These are phyloP conservation scores for Lagenaria siceraria DNA, from an alignment of 306 rosid genomes.

Conservation along the genomic window DNA sequence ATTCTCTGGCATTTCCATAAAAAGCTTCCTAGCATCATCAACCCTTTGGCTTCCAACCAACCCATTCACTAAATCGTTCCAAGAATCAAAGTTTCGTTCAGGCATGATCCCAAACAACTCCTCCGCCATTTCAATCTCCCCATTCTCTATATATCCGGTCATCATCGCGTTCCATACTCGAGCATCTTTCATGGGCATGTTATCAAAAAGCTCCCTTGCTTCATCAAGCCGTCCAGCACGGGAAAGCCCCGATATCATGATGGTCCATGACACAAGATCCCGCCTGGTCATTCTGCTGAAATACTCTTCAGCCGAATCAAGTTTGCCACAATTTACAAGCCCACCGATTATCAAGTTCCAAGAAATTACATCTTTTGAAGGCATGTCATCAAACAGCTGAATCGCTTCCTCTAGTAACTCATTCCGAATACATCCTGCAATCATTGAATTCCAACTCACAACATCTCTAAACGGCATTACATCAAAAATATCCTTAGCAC, in stretches of 20 bases:
- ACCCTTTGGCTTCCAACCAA: slow-evolving; percentile 18
- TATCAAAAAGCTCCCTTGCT: slow-evolving; percentile 29
- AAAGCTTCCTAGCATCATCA: slow-evolving; percentile 30
- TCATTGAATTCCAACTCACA: slow-evolving; percentile 44
- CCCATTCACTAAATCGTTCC: slow-evolving; percentile 30
- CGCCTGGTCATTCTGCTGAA: slow-evolving; percentile 18
- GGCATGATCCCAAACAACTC: slow-evolving; percentile 35
- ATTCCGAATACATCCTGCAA: slow-evolving; percentile 33
- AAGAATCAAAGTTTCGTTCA: slow-evolving; percentile 21
- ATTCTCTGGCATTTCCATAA: slow-evolving; percentile 37
- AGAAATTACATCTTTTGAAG: slow-evolving; percentile 32
- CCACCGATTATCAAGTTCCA: slow-evolving; percentile 47
- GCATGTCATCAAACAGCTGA: slow-evolving; percentile 27
- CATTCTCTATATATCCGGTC: slow-evolving; percentile 28
- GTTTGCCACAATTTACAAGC: slow-evolving; percentile 25
- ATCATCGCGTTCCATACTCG: slow-evolving; percentile 41
- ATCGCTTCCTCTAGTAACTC: slow-evolving; percentile 25
- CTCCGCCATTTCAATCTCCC: slow-evolving; percentile 19
- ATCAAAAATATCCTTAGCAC: slow-evolving; percentile 21
- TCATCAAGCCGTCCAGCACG: slow-evolving; percentile 22
- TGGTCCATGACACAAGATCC: slow-evolving; percentile 42
- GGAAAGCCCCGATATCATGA: slow-evolving; percentile 28
- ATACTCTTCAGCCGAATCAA: slow-evolving; percentile 27
- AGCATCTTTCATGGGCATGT: slow-evolving; percentile 27
- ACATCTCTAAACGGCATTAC: slow-evolving; percentile 30